phyloP scores from a whole-genome alignment of 805 yeast species.

The Myxozyma udenii region DNA sequence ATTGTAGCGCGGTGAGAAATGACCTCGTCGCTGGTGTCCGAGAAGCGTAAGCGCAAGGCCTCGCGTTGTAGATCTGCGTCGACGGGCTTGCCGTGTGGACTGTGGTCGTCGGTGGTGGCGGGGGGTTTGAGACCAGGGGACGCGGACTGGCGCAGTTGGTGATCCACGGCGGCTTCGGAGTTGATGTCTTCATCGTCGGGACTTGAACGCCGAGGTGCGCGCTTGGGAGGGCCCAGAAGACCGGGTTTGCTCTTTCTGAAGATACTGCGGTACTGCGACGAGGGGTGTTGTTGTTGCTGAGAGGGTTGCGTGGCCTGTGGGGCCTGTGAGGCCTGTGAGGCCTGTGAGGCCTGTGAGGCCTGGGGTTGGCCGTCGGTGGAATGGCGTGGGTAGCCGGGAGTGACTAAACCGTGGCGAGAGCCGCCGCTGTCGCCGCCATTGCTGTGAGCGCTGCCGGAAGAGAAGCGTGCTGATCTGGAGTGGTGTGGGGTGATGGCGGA shows the following conservation, averaged over 20 bases:
- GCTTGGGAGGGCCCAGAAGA: constrained; percentile 41
- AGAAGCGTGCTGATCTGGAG: neutral
- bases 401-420: neutral
- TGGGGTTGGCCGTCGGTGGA: neutral
- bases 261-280: constrained; percentile 35
- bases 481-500: too few species aligned
- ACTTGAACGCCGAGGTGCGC: constrained; percentile 32
- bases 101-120: too few species aligned
- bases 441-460: neutral
- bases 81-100: too few species aligned
- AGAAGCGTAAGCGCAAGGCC: constrained; percentile 7
- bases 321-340: too few species aligned
- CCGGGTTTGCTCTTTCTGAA: constrained; percentile 36
- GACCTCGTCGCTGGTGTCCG: constrained; percentile 30
- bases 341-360: too few species aligned
- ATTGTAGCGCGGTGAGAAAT: too few species aligned
- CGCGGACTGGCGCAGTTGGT: too few species aligned
- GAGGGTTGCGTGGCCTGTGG: neutral
- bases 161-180: too few species aligned
- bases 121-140: too few species aligned
- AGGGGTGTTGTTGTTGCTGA: constrained; percentile 7
- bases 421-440: neutral
- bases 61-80: too few species aligned
- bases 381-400: neutral
- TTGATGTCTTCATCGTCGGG: constrained; percentile 18